Evolutionary conservation across 169 alveolate genomes (phyloP).

Genomic region (Eimeria maxima): DNA sequence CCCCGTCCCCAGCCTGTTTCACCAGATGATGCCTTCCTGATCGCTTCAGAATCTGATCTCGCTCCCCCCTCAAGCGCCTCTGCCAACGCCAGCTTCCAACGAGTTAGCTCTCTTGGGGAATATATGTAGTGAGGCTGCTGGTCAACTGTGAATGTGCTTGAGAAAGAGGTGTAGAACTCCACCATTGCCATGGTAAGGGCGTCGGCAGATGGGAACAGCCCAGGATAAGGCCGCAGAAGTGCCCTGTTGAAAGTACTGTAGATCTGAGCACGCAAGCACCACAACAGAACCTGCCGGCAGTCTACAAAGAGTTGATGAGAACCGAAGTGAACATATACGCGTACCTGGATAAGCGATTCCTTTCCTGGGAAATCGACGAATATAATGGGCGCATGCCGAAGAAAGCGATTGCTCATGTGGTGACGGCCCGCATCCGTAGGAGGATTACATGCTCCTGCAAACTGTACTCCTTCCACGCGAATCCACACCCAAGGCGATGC

Average conservation of each 20-base stretch:
- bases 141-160: slow-evolving; percentile 97
- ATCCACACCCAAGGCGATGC: slow-evolving; percentile 91
- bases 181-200: slow-evolving; percentile 98
- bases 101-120: slow-evolving; percentile 99
- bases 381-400: slow-evolving; percentile 97
- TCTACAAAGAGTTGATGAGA: neutral
- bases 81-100: slow-evolving; percentile 94
- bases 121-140: slow-evolving; percentile 98
- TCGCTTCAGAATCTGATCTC: neutral
- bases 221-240: slow-evolving; percentile 89
- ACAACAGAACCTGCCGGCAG: neutral
- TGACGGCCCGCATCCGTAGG: slow-evolving; percentile 99
- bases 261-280: slow-evolving; percentile 54
- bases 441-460: slow-evolving; percentile 99
- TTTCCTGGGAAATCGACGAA: slow-evolving; percentile 99
- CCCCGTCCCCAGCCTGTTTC: slow-evolving; percentile 21
- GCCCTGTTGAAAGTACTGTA: slow-evolving; percentile 98
- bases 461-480: slow-evolving; percentile 97
- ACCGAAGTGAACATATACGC: neutral
- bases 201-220: slow-evolving; percentile 90
- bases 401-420: slow-evolving; percentile 97
- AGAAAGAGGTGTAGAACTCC: slow-evolving; percentile 96
- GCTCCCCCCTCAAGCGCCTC: slow-evolving; percentile 79
- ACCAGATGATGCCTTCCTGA: neutral
- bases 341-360: slow-evolving; percentile 96